Evolutionary conservation across 2,329 filamentous ascomycete species (phyloP), one percentile per base, ranked within the genome.

Genomic region (Ophioceras dolichostomum): DNA sequence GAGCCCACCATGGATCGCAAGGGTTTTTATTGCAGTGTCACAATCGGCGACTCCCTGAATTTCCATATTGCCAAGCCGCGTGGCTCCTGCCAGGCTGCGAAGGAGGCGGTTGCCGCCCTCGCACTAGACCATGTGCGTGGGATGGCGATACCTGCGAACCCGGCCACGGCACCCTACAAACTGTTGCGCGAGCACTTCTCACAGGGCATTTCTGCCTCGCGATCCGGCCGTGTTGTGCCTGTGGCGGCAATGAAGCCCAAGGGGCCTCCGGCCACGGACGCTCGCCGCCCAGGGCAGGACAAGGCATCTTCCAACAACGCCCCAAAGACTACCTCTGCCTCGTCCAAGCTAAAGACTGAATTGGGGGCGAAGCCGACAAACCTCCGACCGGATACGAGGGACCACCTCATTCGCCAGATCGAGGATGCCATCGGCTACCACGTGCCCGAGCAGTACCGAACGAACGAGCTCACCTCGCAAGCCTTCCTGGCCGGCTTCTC

Each of bases 401-500:
- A 37, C 14, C 26, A 16, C 9, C n/a, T 8, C 13, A 24, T 37
- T 28, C 35, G 27, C 9, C 18, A 28, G n/a, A 31, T 37, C 17
- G 35, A 37, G 24, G 28, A 30, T 26, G 16, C 6, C 5, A 22
- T 37, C 12, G 35, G 35, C 9, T 16, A 12, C 10, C 28, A 20
- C n/a, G 24, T 37, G 21, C 35, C 35, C 6, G 21, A n/a, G 13
- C 8, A 16, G 4, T 37, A 17, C 28, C 27, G 35, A 21, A 28
- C 12, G 16, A 30, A 20, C n/a, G 35, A 37, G 2, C 17, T 37
- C 9, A 20, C 35, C 19, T 18, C 29, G 5, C 27, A 31, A 14
- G 35, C 35, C 24, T 37, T 37, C 35, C 18, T 28, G 16, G 28
- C 35, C 12, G 35, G 35, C n/a, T 14, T 37, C 19, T 19, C 21